Evolutionary conservation across 768 basidiomycete species (phyloP).

Genomic region (Tulasnella sp.): DNA sequence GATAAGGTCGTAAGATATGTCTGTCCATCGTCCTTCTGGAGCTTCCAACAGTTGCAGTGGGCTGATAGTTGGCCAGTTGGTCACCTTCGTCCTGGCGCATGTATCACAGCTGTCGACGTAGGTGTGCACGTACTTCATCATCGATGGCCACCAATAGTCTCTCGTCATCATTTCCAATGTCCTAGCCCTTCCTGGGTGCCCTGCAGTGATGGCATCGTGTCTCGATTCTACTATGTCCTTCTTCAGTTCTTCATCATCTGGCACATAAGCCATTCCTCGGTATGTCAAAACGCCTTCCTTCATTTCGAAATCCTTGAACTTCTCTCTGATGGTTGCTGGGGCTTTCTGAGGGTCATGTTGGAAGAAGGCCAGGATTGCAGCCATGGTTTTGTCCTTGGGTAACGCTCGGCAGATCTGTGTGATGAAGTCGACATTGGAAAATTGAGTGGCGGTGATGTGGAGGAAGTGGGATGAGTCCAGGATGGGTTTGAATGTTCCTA

Average conservation of each 20-base stretch:
- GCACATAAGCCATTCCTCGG: not conserved
- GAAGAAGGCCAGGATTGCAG: not conserved
- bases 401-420: not conserved
- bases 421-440: not conserved
- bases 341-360: not conserved
- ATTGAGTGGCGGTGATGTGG: not conserved
- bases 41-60: constrained; percentile 11
- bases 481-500: not conserved
- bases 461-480: not conserved
- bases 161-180: constrained; percentile 19
- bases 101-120: constrained; percentile 21
- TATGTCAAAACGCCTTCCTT: not conserved
- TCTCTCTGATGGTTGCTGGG: not conserved
- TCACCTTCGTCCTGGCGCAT: constrained; percentile 5
- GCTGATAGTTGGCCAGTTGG: constrained; percentile 17
- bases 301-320: not conserved
- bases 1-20: no score
- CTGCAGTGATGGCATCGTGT: not conserved
- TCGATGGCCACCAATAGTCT: constrained; percentile 20
- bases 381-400: not conserved
- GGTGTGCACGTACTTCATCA: constrained; percentile 18
- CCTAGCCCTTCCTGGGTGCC: constrained; percentile 18
- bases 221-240: not conserved
- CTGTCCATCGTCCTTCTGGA: no score
- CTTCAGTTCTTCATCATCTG: not conserved